Percentiles rank a stretch among this genome's conserved stretches.
Evolutionary conservation across 78 protist species (phyloP).

Genomic region (Acrasis kona): DNA sequence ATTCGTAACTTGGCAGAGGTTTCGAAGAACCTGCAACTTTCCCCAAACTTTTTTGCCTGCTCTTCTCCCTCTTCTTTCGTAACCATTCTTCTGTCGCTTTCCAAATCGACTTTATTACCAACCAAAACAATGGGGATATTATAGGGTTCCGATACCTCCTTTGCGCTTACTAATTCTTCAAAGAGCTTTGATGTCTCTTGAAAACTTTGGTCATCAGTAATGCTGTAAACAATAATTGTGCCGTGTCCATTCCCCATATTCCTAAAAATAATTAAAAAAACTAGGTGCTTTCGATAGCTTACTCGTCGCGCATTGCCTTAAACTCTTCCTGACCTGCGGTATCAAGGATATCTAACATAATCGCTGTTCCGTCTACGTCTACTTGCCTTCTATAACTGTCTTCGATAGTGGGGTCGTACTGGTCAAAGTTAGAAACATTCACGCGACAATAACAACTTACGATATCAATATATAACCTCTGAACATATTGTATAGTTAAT

Average conservation of each 20-base stretch:
- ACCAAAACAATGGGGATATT: slow-evolving; percentile 76
- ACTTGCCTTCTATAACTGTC: slow-evolving; percentile 89
- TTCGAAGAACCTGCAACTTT: background rate
- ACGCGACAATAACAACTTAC: no score
- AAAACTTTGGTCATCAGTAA: no score
- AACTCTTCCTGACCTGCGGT: slow-evolving; percentile 95
- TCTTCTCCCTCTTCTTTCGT: slow-evolving; percentile 76
- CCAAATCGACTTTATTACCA: slow-evolving; percentile 96
- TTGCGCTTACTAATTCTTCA: no score
- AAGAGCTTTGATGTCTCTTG: no score
- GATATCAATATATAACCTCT: no score
- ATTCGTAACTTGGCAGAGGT: background rate
- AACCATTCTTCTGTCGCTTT: slow-evolving; percentile 72
- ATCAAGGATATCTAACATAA: slow-evolving; percentile 82
- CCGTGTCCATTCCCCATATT: no score
- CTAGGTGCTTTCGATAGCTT: slow-evolving; percentile 34
- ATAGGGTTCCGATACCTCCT: no score
- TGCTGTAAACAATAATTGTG: no score
- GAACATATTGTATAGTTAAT: no score
- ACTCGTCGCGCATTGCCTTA: slow-evolving; percentile 65
- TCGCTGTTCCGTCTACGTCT: slow-evolving; percentile 65
- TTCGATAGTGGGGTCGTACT: slow-evolving; percentile 76
- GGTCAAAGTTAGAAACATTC: no score
- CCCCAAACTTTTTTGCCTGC: slow-evolving; percentile 72
- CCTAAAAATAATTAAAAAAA: no score